These are phyloP conservation scores for Antrodiella citrinella DNA, from an alignment of 768 basidiomycete genomes.

Conservation along the genomic window DNA sequence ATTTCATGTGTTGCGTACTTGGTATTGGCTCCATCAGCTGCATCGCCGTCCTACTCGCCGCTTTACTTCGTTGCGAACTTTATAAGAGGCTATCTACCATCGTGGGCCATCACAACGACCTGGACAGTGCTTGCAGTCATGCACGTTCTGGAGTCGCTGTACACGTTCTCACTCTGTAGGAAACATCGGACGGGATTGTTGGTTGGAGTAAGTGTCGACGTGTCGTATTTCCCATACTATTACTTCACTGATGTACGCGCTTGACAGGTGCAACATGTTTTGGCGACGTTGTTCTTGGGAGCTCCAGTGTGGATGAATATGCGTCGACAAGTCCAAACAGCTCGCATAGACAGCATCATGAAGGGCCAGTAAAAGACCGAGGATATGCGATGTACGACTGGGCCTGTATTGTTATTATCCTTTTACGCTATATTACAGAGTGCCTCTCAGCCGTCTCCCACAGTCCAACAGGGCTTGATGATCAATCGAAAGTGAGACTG, in stretches of 20 bases:
- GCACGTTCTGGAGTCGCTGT: slow-evolving; percentile 43
- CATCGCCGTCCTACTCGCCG: slow-evolving; percentile 15
- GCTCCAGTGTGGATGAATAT: slow-evolving; percentile 47
- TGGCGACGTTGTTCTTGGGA: slow-evolving; percentile 44
- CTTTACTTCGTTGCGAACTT: slow-evolving; percentile 13
- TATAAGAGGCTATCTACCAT: slow-evolving; percentile 10
- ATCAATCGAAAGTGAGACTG: too few species aligned
- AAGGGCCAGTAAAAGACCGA: slow-evolving; percentile 56
- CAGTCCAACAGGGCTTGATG: too few species aligned
- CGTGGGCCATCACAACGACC: slow-evolving; percentile 19
- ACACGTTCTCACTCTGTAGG: slow-evolving; percentile 37
- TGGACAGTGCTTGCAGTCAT: slow-evolving; percentile 26
- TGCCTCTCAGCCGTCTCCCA: too few species aligned
- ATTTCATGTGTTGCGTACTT: slow-evolving; percentile 27
- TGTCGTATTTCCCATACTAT: slow-evolving; percentile 12
- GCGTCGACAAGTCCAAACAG: slow-evolving; percentile 50
- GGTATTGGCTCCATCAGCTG: slow-evolving; percentile 19
- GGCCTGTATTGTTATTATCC: too few species aligned
- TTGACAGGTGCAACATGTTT: slow-evolving; percentile 44
- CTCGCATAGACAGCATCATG: slow-evolving; percentile 75
- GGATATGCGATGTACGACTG: too few species aligned
- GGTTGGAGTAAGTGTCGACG: slow-evolving; percentile 30
- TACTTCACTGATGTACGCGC: not conserved
- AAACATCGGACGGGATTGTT: slow-evolving; percentile 42
- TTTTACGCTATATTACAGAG: too few species aligned